Evolutionary conservation across 164 flowering plant species (phyloP).

Genomic region (Tetrastigma voinierianum): DNA sequence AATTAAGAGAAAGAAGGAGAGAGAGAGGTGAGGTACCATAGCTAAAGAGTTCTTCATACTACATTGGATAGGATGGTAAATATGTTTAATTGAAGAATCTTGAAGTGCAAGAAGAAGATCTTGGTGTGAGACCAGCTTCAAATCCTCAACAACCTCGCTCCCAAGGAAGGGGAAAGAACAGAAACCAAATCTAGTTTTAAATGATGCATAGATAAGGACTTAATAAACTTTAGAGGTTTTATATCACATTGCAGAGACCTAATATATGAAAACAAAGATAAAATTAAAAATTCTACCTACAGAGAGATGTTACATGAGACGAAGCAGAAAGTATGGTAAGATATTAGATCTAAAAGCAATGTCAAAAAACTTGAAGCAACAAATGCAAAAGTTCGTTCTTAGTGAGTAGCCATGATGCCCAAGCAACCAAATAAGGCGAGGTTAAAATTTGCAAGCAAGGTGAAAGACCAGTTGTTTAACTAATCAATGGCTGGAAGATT

Average conservation of each 20-base stretch:
- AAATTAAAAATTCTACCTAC: no score
- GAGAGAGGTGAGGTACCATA: conserved; percentile 28
- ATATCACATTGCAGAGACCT: background rate
- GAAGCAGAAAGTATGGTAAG: background rate
- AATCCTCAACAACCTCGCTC: conserved; percentile 61
- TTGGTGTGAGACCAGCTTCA: conserved; percentile 47
- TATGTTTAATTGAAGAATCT: conserved; percentile 31
- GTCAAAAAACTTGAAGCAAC: no score
- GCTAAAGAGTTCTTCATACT: conserved; percentile 17
- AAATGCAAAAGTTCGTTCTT: background rate
- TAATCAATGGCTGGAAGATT: background rate
- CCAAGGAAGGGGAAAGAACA: conserved; percentile 3
- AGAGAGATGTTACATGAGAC: background rate
- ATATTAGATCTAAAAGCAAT: no score
- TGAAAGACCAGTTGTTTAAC: background rate
- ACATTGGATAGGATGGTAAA: conserved; percentile 22
- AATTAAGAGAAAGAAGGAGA: conserved; percentile 6
- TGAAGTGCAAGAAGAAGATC: conserved; percentile 44
- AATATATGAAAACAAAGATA: background rate
- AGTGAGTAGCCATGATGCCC: background rate
- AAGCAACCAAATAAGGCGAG: background rate
- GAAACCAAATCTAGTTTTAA: conserved; percentile 1
- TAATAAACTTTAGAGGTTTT: background rate
- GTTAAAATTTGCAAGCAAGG: background rate
- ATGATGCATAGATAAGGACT: background rate